These are phyloP conservation scores for Citrullus colocynthis DNA, from an alignment of 306 rosid genomes.

Conservation along the genomic window DNA sequence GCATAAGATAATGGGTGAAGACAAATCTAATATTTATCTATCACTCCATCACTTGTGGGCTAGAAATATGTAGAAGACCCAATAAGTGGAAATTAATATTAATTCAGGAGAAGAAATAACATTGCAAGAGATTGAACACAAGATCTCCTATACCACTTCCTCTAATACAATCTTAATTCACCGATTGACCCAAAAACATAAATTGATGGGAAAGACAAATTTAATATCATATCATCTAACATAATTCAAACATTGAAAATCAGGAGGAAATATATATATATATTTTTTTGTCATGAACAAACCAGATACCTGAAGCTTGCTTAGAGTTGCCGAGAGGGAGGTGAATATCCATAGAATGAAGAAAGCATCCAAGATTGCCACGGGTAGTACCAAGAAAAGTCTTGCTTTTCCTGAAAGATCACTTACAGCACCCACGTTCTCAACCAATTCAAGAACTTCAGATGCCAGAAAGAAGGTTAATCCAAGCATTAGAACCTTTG, in stretches of 20 bases:
- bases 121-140: too few relatives aligned
- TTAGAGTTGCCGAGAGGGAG: slow-evolving; percentile 85
- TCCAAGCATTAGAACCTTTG: slow-evolving; percentile 84
- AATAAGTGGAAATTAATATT: too few relatives aligned
- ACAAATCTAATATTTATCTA: too few relatives aligned
- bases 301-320: slow-evolving; percentile 86
- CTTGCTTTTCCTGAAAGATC: slow-evolving; percentile 96
- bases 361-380: slow-evolving; percentile 85
- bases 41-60: too few relatives aligned
- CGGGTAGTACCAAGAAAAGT: slow-evolving; percentile 81
- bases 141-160: too few relatives aligned
- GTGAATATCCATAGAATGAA: slow-evolving; percentile 97
- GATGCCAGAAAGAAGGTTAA: slow-evolving; percentile 86
- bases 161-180: too few relatives aligned
- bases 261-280: neutral
- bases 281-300: neutral
- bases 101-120: too few relatives aligned
- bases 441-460: slow-evolving; percentile 87
- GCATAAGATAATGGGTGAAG: too few relatives aligned
- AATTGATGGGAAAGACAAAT: too few relatives aligned
- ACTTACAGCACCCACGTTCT: slow-evolving; percentile 89
- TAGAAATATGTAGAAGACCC: too few relatives aligned
- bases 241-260: neutral
- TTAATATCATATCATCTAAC: too few relatives aligned
- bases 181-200: too few relatives aligned